These are phyloP conservation scores for Ogataea saltuana DNA, from an alignment of 805 yeast genomes.

Conservation along the genomic window DNA sequence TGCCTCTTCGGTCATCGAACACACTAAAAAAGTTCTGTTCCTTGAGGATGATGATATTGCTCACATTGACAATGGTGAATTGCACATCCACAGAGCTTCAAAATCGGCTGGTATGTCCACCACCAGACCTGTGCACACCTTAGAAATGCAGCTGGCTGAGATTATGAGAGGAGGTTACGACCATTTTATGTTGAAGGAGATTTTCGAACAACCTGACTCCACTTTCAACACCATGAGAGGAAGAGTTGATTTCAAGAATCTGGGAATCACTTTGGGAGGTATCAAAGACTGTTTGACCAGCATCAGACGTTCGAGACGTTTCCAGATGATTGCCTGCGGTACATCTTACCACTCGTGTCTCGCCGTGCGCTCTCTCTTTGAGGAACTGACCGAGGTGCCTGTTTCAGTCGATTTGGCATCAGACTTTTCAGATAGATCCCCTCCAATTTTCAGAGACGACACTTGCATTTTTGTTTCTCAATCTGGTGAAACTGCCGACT, in stretches of 20 bases:
- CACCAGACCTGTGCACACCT: slow-evolving; percentile 92
- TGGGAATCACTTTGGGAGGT: slow-evolving; percentile 84
- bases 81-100: slow-evolving; percentile 96
- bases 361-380: slow-evolving; percentile 95
- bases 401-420: slow-evolving; percentile 92
- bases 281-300: slow-evolving; percentile 80
- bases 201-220: slow-evolving; percentile 97
- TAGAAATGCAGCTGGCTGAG: slow-evolving; percentile 95
- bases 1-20: slow-evolving; percentile 94
- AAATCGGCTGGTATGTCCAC: slow-evolving; percentile 87
- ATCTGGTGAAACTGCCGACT: slow-evolving; percentile 98
- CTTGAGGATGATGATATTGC: slow-evolving; percentile 99
- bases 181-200: slow-evolving; percentile 99
- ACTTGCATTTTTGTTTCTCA: slow-evolving; percentile 97
- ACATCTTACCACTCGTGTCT: slow-evolving; percentile 98
- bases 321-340: slow-evolving; percentile 99
- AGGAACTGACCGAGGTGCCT: slow-evolving; percentile 94
- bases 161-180: slow-evolving; percentile 96
- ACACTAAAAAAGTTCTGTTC: slow-evolving; percentile 94
- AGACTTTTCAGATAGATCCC: slow-evolving; percentile 88
- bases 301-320: slow-evolving; percentile 90
- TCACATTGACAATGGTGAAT: slow-evolving; percentile 95
- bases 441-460: slow-evolving; percentile 98
- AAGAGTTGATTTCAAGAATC: slow-evolving; percentile 87
- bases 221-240: slow-evolving; percentile 99